Evolutionary conservation across 2,329 filamentous ascomycete genomes (phyloP), one percentile per base, ranked within the genome.

Genomic region (Cytospora paraplurivora): DNA sequence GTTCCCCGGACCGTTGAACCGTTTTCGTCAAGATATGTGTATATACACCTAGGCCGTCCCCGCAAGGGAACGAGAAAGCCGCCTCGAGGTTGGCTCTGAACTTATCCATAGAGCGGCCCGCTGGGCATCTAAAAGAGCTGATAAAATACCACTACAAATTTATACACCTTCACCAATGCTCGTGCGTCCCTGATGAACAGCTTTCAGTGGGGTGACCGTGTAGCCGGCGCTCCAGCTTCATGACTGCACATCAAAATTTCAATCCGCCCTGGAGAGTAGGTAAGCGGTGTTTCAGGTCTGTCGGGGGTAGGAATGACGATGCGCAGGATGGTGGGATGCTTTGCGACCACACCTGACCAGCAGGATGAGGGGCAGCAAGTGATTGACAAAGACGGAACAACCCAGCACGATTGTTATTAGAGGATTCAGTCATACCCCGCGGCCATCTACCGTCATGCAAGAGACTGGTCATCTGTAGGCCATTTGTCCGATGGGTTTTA

Each of bases 231-330:
- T 47, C 7, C n/a, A 10, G n/a, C 10, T 47, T 2, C 7, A 47
- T 21, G 1, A 47, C n/a, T 47, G 41, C 8, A 21, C n/a, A 47
- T 19, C n/a, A 15, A 19, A 47, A 47, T 47, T 47, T 21, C 15
- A 15, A 47, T 19, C 7, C 41, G 41, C 7, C 17, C 12, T 47
- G 13, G n/a, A 10, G 41, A 11, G 17, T n/a, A 21, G 41, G n/a
- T 47, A 19, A 47, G 41, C 17, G 41, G 59, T 44, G 59, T 61
- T 55, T 61, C 59, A 61, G 51, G 51, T 38, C 15, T 10, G 38
- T 33, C 59, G 7, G n/a, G 35, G 49, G 21, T 10, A 35, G 19
- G 15, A 10, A 38, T 59, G 35, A 8, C 27, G 19, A 33, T 41
- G 41, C 7, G 5, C n/a, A 6, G n/a, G 54, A 19, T n/a, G 47